Evolutionary conservation across 257 asterid species (phyloP).

Genomic region (Ilex asprella): DNA sequence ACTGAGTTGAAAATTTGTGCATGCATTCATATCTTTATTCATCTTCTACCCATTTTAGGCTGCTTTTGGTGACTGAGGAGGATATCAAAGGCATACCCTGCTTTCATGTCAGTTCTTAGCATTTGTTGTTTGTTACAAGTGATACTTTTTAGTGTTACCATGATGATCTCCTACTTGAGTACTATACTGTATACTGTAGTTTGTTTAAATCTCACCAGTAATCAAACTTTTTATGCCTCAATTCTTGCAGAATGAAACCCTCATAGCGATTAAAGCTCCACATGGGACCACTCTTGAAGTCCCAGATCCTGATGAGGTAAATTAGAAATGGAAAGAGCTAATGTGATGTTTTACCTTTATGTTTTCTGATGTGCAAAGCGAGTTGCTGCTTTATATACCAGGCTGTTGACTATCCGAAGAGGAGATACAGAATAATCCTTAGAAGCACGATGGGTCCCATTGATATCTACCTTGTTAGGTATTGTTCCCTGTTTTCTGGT

Average conservation of each 20-base stretch:
- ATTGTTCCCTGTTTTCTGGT: conserved; percentile 9
- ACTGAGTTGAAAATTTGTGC: conserved; percentile 10
- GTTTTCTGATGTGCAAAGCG: conserved; percentile 11
- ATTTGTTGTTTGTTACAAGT: neutral
- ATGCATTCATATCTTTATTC: conserved; percentile 13
- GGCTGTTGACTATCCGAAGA: conserved; percentile 89
- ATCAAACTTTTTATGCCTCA: conserved; percentile 13
- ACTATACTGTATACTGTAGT: no score
- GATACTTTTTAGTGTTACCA: no score
- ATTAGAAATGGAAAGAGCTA: conserved; percentile 11
- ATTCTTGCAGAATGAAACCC: conserved; percentile 72
- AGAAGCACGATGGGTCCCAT: conserved; percentile 97
- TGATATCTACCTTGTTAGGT: conserved; percentile 97
- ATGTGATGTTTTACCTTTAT: conserved; percentile 3
- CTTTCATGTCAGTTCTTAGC: conserved; percentile 57
- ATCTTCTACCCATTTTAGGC: conserved; percentile 35
- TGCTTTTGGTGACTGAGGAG: conserved; percentile 91
- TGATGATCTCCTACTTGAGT: neutral
- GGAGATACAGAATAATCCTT: conserved; percentile 91
- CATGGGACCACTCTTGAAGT: conserved; percentile 97
- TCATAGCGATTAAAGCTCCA: conserved; percentile 92
- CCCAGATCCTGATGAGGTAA: conserved; percentile 96
- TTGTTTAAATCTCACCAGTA: no score
- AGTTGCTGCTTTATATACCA: conserved; percentile 19
- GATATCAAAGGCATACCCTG: conserved; percentile 74